Evolutionary conservation across 805 yeast species (phyloP).

Genomic region (Ogataea ramenticola): DNA sequence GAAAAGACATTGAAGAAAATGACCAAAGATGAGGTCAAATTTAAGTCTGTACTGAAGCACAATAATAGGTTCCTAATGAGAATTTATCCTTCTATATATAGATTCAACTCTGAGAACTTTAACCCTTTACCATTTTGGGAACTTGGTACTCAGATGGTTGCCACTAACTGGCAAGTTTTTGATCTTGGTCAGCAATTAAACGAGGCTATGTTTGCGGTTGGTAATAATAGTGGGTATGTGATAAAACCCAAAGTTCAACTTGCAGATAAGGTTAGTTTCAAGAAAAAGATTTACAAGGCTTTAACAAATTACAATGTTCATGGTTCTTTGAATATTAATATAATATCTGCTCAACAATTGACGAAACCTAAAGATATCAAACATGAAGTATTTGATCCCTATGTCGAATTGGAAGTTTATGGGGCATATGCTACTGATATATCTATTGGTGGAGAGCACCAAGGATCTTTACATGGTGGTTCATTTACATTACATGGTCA

Average conservation of each 20-base stretch:
- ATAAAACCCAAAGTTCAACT: slow-evolving; percentile 52
- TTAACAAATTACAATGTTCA: slow-evolving; percentile 9
- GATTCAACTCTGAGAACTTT: slow-evolving; percentile 76
- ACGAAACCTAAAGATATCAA: slow-evolving; percentile 58
- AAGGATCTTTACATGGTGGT: neutral
- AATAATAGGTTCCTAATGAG: slow-evolving; percentile 72
- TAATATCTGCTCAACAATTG: slow-evolving; percentile 80
- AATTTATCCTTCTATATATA: slow-evolving; percentile 75
- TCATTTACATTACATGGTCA: neutral
- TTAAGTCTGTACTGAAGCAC: slow-evolving; percentile 60
- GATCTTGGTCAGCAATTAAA: slow-evolving; percentile 87
- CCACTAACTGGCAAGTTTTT: slow-evolving; percentile 93
- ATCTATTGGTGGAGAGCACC: neutral
- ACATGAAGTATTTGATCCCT: slow-evolving; percentile 46
- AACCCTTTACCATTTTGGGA: slow-evolving; percentile 77
- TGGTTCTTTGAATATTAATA: slow-evolving; percentile 29
- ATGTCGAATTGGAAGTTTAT: slow-evolving; percentile 50
- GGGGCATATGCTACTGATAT: slow-evolving; percentile 24
- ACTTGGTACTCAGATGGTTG: slow-evolving; percentile 88
- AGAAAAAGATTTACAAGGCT: slow-evolving; percentile 12
- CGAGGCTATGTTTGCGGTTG: slow-evolving; percentile 67
- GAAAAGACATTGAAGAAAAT: slow-evolving; percentile 63
- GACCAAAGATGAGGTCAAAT: slow-evolving; percentile 52
- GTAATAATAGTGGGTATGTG: slow-evolving; percentile 63
- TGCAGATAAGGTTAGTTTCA: slow-evolving; percentile 10